These are phyloP conservation scores for Marasmius tenuissimus DNA, from an alignment of 1,284 basidiomycete genomes.

Conservation along the genomic window DNA sequence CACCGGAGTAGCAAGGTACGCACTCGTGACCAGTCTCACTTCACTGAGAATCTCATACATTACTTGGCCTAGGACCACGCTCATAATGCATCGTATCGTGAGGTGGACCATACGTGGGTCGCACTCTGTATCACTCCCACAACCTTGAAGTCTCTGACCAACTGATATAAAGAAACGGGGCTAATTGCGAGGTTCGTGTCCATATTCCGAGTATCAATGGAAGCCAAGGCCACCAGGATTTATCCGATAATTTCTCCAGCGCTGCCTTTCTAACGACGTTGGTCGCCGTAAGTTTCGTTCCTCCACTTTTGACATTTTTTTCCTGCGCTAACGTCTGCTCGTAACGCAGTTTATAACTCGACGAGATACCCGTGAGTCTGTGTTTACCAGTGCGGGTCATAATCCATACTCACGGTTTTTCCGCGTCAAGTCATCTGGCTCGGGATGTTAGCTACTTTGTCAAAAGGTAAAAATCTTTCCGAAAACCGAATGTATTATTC, in stretches of 20 bases:
- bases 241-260: background rate
- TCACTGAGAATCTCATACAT: background rate
- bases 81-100: conserved; percentile 1
- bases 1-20: background rate
- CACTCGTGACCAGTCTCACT: too few species aligned
- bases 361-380: background rate
- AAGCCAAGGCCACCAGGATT: too few species aligned
- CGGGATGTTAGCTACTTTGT: conserved; percentile 1
- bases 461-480: conserved; percentile 1
- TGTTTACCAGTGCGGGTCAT: too few species aligned
- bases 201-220: background rate
- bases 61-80: background rate
- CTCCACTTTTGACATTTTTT: background rate
- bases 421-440: conserved; percentile 3
- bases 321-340: background rate
- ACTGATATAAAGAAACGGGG: conserved; percentile 1
- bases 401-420: too few species aligned
- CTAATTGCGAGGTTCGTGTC: conserved; percentile 2
- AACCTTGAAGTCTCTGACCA: background rate
- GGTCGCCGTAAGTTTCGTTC: background rate
- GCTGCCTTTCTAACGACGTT: conserved; percentile 5
- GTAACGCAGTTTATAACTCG: background rate
- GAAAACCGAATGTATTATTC: background rate
- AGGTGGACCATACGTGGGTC: conserved; percentile 8
- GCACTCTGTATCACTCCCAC: background rate